Percentiles rank a stretch among this genome's conserved stretches.
Conservation (phyloP, 2,329 filamentous ascomycete species). For the Xylaria sp. region DNA sequence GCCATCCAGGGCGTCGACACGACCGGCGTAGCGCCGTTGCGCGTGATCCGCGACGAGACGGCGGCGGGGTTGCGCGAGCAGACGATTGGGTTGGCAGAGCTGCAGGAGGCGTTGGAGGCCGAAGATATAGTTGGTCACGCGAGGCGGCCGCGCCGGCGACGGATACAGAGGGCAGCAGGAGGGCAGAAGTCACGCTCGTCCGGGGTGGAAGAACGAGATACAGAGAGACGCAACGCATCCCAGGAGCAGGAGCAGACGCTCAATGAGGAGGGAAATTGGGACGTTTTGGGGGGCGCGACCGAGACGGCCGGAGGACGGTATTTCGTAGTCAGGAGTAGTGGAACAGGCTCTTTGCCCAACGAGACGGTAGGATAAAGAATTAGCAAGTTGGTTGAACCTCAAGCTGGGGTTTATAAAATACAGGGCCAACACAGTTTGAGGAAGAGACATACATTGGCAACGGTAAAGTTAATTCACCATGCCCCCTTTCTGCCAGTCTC, state of each 20-base stretch:
- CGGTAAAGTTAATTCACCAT: not conserved
- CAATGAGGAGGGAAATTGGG: constrained; percentile 70
- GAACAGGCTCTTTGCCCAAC: constrained; percentile 20
- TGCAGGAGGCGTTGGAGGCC: constrained; percentile 65
- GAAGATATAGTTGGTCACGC: constrained; percentile 71
- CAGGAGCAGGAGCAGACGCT: constrained; percentile 49
- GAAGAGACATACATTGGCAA: constrained; percentile 5
- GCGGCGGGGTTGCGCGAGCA: constrained; percentile 62
- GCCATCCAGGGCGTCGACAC: constrained; percentile 85
- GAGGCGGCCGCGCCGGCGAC: constrained; percentile 44
- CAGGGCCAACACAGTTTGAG: not conserved
- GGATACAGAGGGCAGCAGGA: constrained; percentile 6
- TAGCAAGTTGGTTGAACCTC: not conserved
- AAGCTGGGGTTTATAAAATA: not conserved
- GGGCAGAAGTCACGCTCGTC: not conserved
- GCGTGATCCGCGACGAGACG: constrained; percentile 85
- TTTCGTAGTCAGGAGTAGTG: constrained; percentile 77
- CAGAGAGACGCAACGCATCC: constrained; percentile 14
- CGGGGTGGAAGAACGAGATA: constrained; percentile 13
- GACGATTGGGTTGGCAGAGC: constrained; percentile 66
- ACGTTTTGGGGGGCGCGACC: constrained; percentile 73
- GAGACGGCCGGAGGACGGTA: constrained; percentile 73
- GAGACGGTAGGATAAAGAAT: constrained; percentile 8
- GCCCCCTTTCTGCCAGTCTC: constrained; percentile 3
- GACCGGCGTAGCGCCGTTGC: constrained; percentile 74